phyloP scores from a whole-genome alignment of 768 basidiomycete genomes.

The Russula sp. region DNA sequence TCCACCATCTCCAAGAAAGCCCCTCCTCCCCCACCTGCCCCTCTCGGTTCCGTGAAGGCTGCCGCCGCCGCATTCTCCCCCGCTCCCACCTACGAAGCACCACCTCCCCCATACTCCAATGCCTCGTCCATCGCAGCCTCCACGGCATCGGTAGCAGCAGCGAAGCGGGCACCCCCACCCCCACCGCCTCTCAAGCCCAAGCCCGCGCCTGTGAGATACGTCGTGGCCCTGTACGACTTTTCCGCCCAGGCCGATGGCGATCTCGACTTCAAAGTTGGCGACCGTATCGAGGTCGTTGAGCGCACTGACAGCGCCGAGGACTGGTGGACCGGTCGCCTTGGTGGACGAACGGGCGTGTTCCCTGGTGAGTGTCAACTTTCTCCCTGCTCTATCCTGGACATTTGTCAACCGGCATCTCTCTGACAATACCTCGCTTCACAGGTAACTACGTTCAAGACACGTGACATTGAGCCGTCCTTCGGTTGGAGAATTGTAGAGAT shows the following conservation, averaged over 20 bases:
- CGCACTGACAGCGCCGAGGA: slow-evolving; percentile 80
- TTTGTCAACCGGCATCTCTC: background rate
- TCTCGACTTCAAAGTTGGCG: slow-evolving; percentile 83
- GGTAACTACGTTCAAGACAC: slow-evolving; percentile 70
- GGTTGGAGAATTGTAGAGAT: slow-evolving; percentile 12
- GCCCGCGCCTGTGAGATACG: slow-evolving; percentile 63
- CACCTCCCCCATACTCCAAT: slow-evolving; percentile 43
- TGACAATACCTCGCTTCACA: slow-evolving; percentile 31
- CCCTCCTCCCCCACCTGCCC: slow-evolving; percentile 34
- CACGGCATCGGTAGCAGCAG: slow-evolving; percentile 42
- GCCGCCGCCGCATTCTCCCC: slow-evolving; percentile 41
- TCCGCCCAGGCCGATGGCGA: slow-evolving; percentile 93
- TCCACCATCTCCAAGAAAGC: slow-evolving; percentile 32
- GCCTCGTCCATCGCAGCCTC: slow-evolving; percentile 40
- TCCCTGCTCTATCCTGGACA: background rate
- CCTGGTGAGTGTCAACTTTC: slow-evolving; percentile 54
- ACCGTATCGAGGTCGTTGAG: slow-evolving; percentile 87
- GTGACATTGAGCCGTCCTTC: slow-evolving; percentile 27
- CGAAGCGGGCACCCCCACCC: slow-evolving; percentile 82
- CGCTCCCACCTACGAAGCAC: slow-evolving; percentile 35
- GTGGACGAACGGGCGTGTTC: slow-evolving; percentile 84
- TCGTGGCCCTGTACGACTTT: slow-evolving; percentile 94
- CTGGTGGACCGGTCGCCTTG: slow-evolving; percentile 94
- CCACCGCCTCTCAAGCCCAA: slow-evolving; percentile 91
- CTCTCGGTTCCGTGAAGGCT: slow-evolving; percentile 44